These are phyloP conservation scores for Fusarium coicis DNA, from an alignment of 2,329 filamentous ascomycete species.

Conservation along the genomic window DNA sequence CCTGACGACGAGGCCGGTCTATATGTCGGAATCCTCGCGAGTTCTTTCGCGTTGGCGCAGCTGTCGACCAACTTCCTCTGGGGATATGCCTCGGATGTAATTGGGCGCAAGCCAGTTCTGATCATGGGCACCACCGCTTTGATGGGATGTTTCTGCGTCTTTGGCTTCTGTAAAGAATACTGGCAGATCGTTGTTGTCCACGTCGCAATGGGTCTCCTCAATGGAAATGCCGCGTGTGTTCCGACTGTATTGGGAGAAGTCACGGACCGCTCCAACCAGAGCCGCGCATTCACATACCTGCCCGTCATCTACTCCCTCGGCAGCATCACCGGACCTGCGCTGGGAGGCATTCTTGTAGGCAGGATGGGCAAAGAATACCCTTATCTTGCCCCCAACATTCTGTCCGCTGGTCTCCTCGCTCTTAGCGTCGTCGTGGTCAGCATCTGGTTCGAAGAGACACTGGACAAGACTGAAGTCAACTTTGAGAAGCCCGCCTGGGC, in stretches of 20 bases:
- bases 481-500: constrained; percentile 51
- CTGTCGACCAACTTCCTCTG: constrained; percentile 84
- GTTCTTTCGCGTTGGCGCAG: constrained; percentile 91
- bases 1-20: constrained; percentile 77
- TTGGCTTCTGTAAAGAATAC: constrained; percentile 85
- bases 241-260: constrained; percentile 95
- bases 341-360: constrained; percentile 87
- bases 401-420: constrained; percentile 77
- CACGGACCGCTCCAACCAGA: constrained; percentile 95
- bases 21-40: constrained; percentile 91
- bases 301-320: constrained; percentile 97
- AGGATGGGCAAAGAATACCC: constrained; percentile 73
- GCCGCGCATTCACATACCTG: constrained; percentile 90
- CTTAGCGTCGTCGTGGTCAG: constrained; percentile 78
- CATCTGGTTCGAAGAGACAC: constrained; percentile 88
- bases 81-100: constrained; percentile 69
- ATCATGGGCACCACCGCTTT: constrained; percentile 85
- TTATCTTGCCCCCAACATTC: constrained; percentile 85
- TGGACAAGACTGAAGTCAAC: constrained; percentile 47
- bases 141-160: constrained; percentile 81
- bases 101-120: constrained; percentile 80
- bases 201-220: constrained; percentile 89
- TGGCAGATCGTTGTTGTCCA: constrained; percentile 90
- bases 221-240: constrained; percentile 94
- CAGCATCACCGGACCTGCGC: constrained; percentile 88